These are phyloP conservation scores for Ophiosphaerella herpotricha DNA, from an alignment of 2,329 filamentous ascomycete genomes.

Conservation along the genomic window DNA sequence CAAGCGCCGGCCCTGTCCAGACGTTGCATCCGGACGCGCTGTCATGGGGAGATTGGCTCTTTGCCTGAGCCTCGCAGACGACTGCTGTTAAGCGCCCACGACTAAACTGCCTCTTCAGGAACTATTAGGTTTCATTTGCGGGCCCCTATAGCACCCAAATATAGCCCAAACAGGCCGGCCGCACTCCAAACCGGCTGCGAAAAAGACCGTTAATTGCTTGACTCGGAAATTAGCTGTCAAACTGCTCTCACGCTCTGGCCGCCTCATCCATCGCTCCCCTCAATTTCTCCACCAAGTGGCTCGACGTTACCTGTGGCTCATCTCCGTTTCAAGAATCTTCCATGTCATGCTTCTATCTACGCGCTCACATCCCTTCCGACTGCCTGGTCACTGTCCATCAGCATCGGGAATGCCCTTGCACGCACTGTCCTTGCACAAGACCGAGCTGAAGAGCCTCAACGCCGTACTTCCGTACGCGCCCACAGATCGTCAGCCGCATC, in stretches of 20 bases:
- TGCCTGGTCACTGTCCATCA: constrained; percentile 3
- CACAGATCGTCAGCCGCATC: constrained; percentile 1
- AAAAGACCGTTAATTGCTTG: constrained; percentile 39
- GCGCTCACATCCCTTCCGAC: constrained; percentile 28
- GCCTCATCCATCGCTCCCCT: constrained; percentile 19
- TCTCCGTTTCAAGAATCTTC: constrained; percentile 29
- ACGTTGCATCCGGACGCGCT: constrained; percentile 34
- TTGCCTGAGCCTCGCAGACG: constrained; percentile 36
- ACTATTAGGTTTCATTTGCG: constrained; percentile 31
- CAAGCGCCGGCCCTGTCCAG: constrained; percentile 38
- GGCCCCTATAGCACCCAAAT: constrained; percentile 29
- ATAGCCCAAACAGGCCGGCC: constrained; percentile 30
- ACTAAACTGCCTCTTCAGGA: constrained; percentile 10
- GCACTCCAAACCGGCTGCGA: constrained; percentile 20
- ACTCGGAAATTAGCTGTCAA: constrained; percentile 25
- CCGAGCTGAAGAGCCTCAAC: neutral
- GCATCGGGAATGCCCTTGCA: constrained; percentile 4
- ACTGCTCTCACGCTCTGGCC: constrained; percentile 17
- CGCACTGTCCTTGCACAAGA: neutral
- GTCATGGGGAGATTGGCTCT: constrained; percentile 20
- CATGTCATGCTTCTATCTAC: constrained; percentile 29
- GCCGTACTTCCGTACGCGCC: constrained; percentile 4
- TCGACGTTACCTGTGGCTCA: constrained; percentile 14
- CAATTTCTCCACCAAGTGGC: constrained; percentile 14
- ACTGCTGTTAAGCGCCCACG: constrained; percentile 36